Conservation (phyloP, 2,329 filamentous ascomycete genomes). For the Neophaeococcomyces mojaviensis region DNA sequence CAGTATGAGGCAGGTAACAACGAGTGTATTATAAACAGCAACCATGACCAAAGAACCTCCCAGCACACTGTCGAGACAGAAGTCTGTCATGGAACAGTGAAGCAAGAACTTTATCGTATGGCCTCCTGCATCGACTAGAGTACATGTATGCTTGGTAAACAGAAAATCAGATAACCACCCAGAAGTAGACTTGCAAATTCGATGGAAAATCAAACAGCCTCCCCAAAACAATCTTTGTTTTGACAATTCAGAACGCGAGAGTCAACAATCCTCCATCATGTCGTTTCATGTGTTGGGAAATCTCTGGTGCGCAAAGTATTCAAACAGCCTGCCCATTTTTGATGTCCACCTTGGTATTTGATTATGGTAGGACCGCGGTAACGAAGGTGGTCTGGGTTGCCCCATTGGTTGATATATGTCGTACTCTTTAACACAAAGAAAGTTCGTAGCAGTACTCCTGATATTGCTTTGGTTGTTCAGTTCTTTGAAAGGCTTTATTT, state of each 20-base stretch:
- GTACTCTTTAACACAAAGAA: conserved; percentile 11
- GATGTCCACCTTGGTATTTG: conserved; percentile 12
- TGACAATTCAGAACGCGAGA: conserved; percentile 11
- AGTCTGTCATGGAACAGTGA: too few species aligned
- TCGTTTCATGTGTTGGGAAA: conserved; percentile 9
- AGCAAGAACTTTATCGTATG: too few species aligned
- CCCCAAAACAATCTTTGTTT: conserved; percentile 3
- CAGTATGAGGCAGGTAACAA: too few species aligned
- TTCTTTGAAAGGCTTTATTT: conserved; percentile 13
- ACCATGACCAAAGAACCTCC: too few species aligned
- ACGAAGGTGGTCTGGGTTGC: conserved; percentile 23
- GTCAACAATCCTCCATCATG: conserved; percentile 6
- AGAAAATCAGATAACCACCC: conserved; percentile 8
- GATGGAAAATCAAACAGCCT: conserved; percentile 5
- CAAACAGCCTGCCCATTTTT: conserved; percentile 22
- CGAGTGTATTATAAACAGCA: too few species aligned
- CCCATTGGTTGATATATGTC: conserved; percentile 19
- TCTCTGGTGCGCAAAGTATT: conserved; percentile 14
- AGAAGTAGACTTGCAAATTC: conserved; percentile 1
- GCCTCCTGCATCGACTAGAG: conserved; percentile 1
- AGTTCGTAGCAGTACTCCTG: conserved; percentile 4
- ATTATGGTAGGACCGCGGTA: conserved; percentile 17
- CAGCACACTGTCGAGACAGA: too few species aligned
- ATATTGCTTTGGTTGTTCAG: background rate
- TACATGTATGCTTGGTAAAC: conserved; percentile 1